Evolutionary conservation across 1,139 yeast species (phyloP).

Genomic region (Nakaseomyces glabratus): DNA sequence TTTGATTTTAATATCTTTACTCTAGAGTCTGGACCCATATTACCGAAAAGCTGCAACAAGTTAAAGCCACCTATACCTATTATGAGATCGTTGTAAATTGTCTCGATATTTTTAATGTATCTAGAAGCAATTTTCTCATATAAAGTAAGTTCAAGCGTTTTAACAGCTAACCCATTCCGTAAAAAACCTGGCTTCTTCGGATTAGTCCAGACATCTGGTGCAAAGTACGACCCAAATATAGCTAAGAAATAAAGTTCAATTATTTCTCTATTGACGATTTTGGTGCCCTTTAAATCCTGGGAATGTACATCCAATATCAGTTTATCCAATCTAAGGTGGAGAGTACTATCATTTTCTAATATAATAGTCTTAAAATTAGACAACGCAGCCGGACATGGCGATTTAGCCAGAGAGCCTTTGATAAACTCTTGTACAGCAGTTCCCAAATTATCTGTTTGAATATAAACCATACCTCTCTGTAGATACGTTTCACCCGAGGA

Average conservation of each 20-base stretch:
- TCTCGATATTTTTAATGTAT: conserved; percentile 22
- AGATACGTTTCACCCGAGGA: conserved; percentile 55
- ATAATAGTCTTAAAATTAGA: conserved; percentile 20
- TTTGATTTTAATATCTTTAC: conserved; percentile 7
- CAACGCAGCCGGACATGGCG: conserved; percentile 32
- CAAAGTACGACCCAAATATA: conserved; percentile 22
- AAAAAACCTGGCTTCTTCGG: conserved; percentile 11
- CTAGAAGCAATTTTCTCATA: conserved; percentile 24
- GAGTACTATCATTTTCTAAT: conserved; percentile 17
- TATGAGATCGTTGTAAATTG: conserved; percentile 23
- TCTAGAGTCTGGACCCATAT: conserved; percentile 6
- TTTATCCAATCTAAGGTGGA: conserved; percentile 15
- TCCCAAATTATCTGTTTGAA: conserved; percentile 35
- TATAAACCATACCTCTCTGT: conserved; percentile 52
- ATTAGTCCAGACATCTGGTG: conserved; percentile 21
- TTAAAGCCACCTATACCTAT: conserved; percentile 27
- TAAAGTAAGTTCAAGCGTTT: conserved; percentile 17
- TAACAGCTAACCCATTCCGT: conserved; percentile 15
- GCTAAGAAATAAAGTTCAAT: conserved; percentile 28
- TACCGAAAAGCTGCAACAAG: conserved; percentile 14
- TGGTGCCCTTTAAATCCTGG: conserved; percentile 16
- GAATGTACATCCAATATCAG: conserved; percentile 14
- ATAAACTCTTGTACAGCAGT: conserved; percentile 44
- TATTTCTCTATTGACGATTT: conserved; percentile 27
- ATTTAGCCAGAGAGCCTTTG: conserved; percentile 50